Base-by-base conservation (phyloP, 1,139 yeast genomes). In the Candida anutae region DNA sequence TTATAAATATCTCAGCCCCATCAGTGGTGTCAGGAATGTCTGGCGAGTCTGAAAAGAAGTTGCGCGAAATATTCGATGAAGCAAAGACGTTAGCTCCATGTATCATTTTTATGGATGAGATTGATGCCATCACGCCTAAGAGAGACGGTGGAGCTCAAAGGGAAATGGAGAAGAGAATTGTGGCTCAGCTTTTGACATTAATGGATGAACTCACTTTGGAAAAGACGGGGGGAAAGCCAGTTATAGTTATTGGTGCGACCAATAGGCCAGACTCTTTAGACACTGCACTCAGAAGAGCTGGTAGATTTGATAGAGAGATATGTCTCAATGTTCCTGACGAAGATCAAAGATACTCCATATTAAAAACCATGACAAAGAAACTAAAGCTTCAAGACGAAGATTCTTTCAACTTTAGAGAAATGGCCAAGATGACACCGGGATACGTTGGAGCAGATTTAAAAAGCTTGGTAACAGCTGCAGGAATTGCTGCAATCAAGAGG, bases 1-100 rank as follows among this genome's bases (percentile, higher is more conserved):
- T 93, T 46, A 75, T 90, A 16, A 80, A 82, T 27, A 70, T 90
- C 1, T 82, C 95, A 13, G 98, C 99, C 0, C 98, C 98, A 1
- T 82, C 95, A 1, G 85, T 93, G 5, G 97, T 90, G 0, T 83
- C 95, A 33, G 98, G 99, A n/a, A 90, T 90, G 98, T 84, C 95
- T n/a, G 98, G 98, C 25, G 99, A 90, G 53, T 78, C 93, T 34
- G 98, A 93, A 50, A 90, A 90, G 62, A 88, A 88, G 49, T 66
- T 90, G 12, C 66, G 98, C 37, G 98, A 90, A 37, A 65, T 90
- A 22, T 90, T 90, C 46, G 96, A 87, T 24, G 98, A 93, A 48
- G 98, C 98, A 3, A 82, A 80, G 45, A 46, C 70, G 5, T 51
- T 87, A 32, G 98, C 98, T 1, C 98, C 98, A 3, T 88, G 97